Evolutionary conservation across 2,329 filamentous ascomycete species (phyloP).

Genomic region (Calonectria hawksworthii): DNA sequence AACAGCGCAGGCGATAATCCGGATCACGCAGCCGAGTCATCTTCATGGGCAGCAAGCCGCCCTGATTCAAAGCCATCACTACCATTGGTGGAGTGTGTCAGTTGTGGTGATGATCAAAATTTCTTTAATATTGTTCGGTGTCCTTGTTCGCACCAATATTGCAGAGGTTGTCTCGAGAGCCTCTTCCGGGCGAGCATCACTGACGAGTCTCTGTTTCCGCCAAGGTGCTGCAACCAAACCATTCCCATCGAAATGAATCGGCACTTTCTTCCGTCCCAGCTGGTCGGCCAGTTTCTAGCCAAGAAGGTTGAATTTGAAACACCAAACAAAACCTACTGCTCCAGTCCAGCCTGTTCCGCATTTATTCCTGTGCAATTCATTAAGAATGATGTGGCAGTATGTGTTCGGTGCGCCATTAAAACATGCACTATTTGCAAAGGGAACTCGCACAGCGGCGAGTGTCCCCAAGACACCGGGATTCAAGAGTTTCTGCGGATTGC

Average conservation of each 20-base stretch:
- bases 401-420: conserved; percentile 53
- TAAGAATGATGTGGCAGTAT: conserved; percentile 53
- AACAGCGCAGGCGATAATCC: neutral
- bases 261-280: conserved; percentile 51
- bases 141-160: conserved; percentile 62
- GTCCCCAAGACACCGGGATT: conserved; percentile 58
- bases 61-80: neutral
- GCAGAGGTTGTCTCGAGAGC: conserved; percentile 59
- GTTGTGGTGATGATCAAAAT: neutral
- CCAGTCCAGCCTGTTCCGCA: conserved; percentile 54
- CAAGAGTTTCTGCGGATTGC: conserved; percentile 59
- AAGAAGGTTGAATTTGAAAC: conserved; percentile 66
- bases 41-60: neutral
- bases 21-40: neutral
- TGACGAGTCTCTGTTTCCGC: conserved; percentile 68
- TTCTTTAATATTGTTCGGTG: neutral
- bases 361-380: conserved; percentile 60
- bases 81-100: neutral
- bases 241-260: conserved; percentile 55
- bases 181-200: conserved; percentile 60
- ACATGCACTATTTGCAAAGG: conserved; percentile 69
- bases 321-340: conserved; percentile 66
- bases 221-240: conserved; percentile 62
- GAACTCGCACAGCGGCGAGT: conserved; percentile 60
- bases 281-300: conserved; percentile 54